These are phyloP conservation scores for Porphyrellus cyaneotinctus DNA, from an alignment of 768 basidiomycete species.

Conservation along the genomic window DNA sequence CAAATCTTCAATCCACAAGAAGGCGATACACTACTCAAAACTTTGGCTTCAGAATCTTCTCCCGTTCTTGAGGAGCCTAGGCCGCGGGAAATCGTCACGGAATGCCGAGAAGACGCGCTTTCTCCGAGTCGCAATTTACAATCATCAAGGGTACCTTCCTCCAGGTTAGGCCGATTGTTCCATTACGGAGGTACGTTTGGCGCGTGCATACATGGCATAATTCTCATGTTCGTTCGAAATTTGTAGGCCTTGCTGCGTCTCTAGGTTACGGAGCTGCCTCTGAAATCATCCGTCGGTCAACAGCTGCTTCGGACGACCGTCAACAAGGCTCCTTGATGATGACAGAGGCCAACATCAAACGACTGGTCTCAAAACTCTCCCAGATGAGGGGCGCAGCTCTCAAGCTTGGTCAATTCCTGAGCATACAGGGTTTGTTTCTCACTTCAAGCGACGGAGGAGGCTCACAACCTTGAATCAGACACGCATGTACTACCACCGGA, in stretches of 20 bases:
- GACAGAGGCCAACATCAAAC: slow-evolving; percentile 86
- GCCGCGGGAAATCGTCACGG: too few species aligned
- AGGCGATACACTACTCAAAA: background rate
- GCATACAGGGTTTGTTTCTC: slow-evolving; percentile 71
- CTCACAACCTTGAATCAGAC: slow-evolving; percentile 45
- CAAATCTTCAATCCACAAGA: background rate
- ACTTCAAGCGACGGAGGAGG: background rate
- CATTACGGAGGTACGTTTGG: slow-evolving; percentile 80
- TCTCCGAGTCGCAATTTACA: slow-evolving; percentile 44
- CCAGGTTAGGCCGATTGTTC: slow-evolving; percentile 81
- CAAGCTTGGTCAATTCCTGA: slow-evolving; percentile 96
- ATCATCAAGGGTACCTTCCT: slow-evolving; percentile 88
- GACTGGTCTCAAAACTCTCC: slow-evolving; percentile 88
- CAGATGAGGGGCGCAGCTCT: slow-evolving; percentile 96
- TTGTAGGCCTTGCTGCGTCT: slow-evolving; percentile 82
- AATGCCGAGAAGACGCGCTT: background rate
- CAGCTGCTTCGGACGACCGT: slow-evolving; percentile 33
- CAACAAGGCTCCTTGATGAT: slow-evolving; percentile 61
- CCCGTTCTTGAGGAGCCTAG: background rate
- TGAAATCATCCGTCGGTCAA: slow-evolving; percentile 73
- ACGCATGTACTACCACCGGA: slow-evolving; percentile 85
- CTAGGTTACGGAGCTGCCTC: slow-evolving; percentile 86
- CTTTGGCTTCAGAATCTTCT: background rate
- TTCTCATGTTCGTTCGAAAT: background rate
- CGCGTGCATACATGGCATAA: background rate